Percentiles rank a stretch among this genome's conserved stretches.
Evolutionary conservation across 495 filamentous ascomycete species (phyloP).

Genomic region (Pyrenopolyporus hunteri): DNA sequence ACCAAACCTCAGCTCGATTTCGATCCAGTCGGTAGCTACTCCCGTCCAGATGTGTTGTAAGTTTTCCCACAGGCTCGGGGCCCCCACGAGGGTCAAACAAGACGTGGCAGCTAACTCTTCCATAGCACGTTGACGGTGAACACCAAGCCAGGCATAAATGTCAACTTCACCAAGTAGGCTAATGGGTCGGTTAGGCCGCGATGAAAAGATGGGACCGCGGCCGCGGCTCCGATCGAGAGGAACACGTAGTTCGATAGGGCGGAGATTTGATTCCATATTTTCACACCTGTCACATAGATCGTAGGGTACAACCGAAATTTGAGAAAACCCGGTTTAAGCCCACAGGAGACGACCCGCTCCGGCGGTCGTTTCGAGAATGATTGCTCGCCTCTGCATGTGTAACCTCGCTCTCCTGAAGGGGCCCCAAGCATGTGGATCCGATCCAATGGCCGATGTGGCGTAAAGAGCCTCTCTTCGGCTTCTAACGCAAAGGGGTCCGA

Average conservation of each 20-base stretch:
- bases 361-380: conserved; percentile 5
- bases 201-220: neutral
- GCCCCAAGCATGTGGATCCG: conserved; percentile 14
- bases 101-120: conserved; percentile 5
- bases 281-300: conserved; percentile 16
- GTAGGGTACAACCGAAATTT: conserved; percentile 16
- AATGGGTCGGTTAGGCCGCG: neutral
- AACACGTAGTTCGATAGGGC: conserved; percentile 13
- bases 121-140: conserved; percentile 46
- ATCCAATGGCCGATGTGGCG: conserved; percentile 18
- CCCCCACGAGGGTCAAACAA: neutral
- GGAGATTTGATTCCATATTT: neutral
- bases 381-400: conserved; percentile 17
- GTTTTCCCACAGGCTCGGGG: conserved; percentile 12
- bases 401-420: neutral
- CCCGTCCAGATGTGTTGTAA: conserved; percentile 52
- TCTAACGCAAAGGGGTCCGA: conserved; percentile 17
- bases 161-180: conserved; percentile 33
- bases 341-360: conserved; percentile 16
- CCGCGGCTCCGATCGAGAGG: conserved; percentile 3
- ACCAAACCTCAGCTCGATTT: conserved; percentile 46
- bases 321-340: conserved; percentile 9
- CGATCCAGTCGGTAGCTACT: conserved; percentile 50
- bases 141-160: conserved; percentile 46
- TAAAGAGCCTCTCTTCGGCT: conserved; percentile 21